Conservation (phyloP, 2,329 filamentous ascomycete genomes). For the Diaporthe amygdali region DNA sequence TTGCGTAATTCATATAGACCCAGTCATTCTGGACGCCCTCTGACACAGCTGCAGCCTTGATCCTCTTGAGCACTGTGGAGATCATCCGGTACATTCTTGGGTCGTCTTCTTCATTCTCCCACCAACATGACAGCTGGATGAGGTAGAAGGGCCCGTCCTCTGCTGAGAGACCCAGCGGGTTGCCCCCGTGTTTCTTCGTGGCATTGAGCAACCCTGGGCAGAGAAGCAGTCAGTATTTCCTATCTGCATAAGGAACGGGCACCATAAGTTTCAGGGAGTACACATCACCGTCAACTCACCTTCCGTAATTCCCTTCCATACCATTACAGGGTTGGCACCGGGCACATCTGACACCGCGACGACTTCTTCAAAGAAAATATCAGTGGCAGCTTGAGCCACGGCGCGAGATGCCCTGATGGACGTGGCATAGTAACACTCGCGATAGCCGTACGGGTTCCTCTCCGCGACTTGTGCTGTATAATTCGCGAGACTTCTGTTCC, state of each 20-base stretch:
- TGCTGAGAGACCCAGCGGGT: conserved; percentile 40
- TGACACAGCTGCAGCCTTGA: conserved; percentile 26
- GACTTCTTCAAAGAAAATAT: conserved; percentile 25
- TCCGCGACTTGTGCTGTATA: conserved; percentile 25
- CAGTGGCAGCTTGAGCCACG: conserved; percentile 27
- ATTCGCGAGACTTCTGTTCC: conserved; percentile 23
- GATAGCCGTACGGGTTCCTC: conserved; percentile 26
- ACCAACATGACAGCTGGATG: conserved; percentile 30
- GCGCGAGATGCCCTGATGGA: conserved; percentile 28
- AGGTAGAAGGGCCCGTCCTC: conserved; percentile 33
- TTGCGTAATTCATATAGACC: conserved; percentile 51
- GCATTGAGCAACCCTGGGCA: conserved; percentile 32
- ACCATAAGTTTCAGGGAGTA: rapidly evolving
- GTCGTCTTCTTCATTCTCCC: conserved; percentile 29
- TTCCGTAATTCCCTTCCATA: conserved; percentile 47
- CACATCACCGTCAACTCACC: conserved; percentile 16
- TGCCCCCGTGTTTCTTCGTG: conserved; percentile 44
- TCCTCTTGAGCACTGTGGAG: conserved; percentile 25
- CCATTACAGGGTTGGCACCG: conserved; percentile 34
- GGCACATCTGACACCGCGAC: conserved; percentile 24
- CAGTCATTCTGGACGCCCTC: conserved; percentile 29
- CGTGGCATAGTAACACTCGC: conserved; percentile 30
- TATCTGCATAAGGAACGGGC: background rate
- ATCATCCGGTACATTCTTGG: conserved; percentile 27
- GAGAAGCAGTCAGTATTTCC: background rate